Conservation (phyloP, 495 filamentous ascomycete genomes). For the Jackrogersella minutella region DNA sequence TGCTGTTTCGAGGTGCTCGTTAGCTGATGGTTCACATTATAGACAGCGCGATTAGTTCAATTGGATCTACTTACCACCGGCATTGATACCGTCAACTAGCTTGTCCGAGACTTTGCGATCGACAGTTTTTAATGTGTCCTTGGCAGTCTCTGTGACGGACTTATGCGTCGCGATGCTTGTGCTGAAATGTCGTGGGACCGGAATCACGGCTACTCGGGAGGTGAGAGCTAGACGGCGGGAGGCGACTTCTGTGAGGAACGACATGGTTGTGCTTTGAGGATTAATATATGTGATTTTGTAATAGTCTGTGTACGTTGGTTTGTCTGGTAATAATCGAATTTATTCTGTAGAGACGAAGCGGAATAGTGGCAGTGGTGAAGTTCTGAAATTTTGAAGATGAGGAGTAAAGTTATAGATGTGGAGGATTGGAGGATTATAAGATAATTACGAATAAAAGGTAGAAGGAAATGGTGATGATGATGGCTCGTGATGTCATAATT, state of each 20-base stretch:
- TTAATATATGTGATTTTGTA: background rate
- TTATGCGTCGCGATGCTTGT: constrained; percentile 52
- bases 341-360: no score
- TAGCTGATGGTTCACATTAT: no score
- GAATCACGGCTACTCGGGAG: constrained; percentile 43
- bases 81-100: constrained; percentile 63
- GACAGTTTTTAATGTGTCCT: constrained; percentile 58
- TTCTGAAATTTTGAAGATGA: background rate
- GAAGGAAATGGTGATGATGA: constrained; percentile 11
- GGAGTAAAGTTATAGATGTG: no score
- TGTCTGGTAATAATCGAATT: no score
- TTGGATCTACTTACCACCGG: constrained; percentile 51
- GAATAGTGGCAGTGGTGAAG: background rate
- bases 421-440: background rate
- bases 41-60: background rate
- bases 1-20: constrained; percentile 43
- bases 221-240: constrained; percentile 49
- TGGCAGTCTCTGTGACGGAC: constrained; percentile 55
- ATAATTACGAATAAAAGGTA: no score
- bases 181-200: constrained; percentile 52
- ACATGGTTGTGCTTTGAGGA: constrained; percentile 50
- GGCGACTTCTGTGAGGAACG: constrained; percentile 54
- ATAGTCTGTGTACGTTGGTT: background rate
- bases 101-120: constrained; percentile 63
- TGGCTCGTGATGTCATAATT: constrained; percentile 38